Base-by-base conservation (phyloP, 805 yeast genomes). In the Schwanniomyces sp. region DNA sequence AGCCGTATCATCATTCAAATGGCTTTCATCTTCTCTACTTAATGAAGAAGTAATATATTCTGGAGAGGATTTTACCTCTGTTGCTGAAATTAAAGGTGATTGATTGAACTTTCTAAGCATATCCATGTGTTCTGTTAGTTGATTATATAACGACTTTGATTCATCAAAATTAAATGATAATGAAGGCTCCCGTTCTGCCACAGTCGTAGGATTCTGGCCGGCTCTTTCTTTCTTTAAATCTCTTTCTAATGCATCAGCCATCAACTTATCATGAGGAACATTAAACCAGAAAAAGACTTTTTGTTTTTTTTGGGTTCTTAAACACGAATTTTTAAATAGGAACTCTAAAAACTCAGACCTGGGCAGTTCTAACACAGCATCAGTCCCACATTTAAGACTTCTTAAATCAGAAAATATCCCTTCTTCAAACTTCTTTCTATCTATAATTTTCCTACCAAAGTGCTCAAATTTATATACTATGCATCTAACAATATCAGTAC, bases 271-370 rank as follows among this genome's bases (percentile, higher is more conserved):
- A 66, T 92, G 98, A 21, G 94, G 94, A 8, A 94, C 97, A 61
- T 91, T 86, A 64, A 88, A 91, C 98, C 98, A 94, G 66, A 86
- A 90, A 63, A 92, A 92, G 38, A 92, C 97, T 62, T 94, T 92
- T 64, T 92, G 99, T 61, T 94, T 92, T 77, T 92, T 92, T 59
- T 92, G 97, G 0, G 99, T 92, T 57, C 96, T 78, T 24, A 92
- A 74, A 62, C 98, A 92, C 53, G 85, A 83, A 63, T 92, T 88
- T 60, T 85, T 87, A 68, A 87, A 90, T 25, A 92, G 72, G 58
- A 92, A 91, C 52, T 86, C 87, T 50, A 92, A 74, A 62, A 92
- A 91, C 30, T 83, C 84, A 0, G 96, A 88, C 61, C 88, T 83
- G 12, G 98, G 96, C 41, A 81, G 82, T 63, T 92, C 98, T 48